These are phyloP conservation scores for Rhizopus microsporus DNA, from an alignment of 371 early-diverging fungal genomes.

Conservation along the genomic window DNA sequence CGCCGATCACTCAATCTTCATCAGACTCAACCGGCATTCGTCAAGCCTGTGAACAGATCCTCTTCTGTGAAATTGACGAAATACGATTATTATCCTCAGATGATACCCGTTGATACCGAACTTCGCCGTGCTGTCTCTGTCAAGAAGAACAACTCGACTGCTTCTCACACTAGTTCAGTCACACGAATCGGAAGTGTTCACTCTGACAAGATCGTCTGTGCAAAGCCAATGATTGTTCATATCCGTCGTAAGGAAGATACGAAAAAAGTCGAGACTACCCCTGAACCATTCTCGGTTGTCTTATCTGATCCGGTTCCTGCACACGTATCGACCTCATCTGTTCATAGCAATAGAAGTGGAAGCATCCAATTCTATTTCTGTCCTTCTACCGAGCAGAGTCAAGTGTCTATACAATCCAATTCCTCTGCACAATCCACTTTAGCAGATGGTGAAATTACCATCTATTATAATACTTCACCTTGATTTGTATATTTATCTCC, in stretches of 20 bases:
- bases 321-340: neutral
- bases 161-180: conserved; percentile 10
- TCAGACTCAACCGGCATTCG: conserved; percentile 1
- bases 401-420: conserved; percentile 20
- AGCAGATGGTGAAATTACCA: conserved; percentile 41
- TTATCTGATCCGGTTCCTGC: neutral
- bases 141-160: conserved; percentile 22
- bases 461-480: conserved; percentile 25
- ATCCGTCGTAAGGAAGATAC: neutral
- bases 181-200: conserved; percentile 9
- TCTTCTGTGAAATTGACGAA: conserved; percentile 42
- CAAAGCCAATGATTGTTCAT: conserved; percentile 30
- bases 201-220: conserved; percentile 16
- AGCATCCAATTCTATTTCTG: conserved; percentile 22
- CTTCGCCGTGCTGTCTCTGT: conserved; percentile 8
- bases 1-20: conserved; percentile 36
- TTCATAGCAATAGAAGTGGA: conserved; percentile 3
- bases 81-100: conserved; percentile 23
- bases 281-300: neutral
- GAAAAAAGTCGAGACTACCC: neutral
- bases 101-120: neutral
- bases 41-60: conserved; percentile 18
- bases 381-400: conserved; percentile 15
- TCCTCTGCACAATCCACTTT: conserved; percentile 15
- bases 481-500: neutral